These are phyloP conservation scores for Ogataea polymorpha DNA, from an alignment of 805 yeast species.

Conservation along the genomic window DNA sequence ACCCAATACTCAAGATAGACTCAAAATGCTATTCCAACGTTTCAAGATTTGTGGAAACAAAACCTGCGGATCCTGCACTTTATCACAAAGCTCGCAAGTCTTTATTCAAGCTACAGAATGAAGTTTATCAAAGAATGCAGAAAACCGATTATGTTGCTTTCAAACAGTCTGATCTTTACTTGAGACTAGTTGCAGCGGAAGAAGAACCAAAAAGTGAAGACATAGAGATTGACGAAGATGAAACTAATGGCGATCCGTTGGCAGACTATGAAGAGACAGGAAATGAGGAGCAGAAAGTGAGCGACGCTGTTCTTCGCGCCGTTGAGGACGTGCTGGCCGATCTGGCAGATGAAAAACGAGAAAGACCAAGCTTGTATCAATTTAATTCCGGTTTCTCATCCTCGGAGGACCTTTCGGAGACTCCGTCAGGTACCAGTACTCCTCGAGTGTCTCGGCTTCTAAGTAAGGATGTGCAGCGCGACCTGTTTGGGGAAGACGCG, in stretches of 20 bases:
- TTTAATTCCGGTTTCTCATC: slow-evolving; percentile 8
- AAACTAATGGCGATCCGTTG: slow-evolving; percentile 32
- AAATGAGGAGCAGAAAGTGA: slow-evolving; percentile 37
- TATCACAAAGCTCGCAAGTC: slow-evolving; percentile 57
- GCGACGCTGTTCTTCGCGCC: slow-evolving; percentile 50
- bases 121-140: slow-evolving; percentile 49
- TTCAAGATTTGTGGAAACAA: slow-evolving; percentile 32
- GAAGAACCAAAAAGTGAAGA: slow-evolving; percentile 17
- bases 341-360: slow-evolving; percentile 40
- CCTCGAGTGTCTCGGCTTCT: slow-evolving; percentile 26
- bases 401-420: slow-evolving; percentile 13
- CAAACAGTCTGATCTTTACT: slow-evolving; percentile 53
- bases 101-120: slow-evolving; percentile 57
- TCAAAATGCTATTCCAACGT: slow-evolving; percentile 34
- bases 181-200: slow-evolving; percentile 47
- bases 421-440: slow-evolving; percentile 13
- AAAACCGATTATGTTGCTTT: slow-evolving; percentile 56
- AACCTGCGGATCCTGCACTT: slow-evolving; percentile 23
- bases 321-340: slow-evolving; percentile 67
- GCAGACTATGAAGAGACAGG: slow-evolving; percentile 30
- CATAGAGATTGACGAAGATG: slow-evolving; percentile 19
- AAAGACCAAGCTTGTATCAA: neutral
- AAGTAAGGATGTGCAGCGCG: slow-evolving; percentile 30
- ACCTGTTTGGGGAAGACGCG: slow-evolving; percentile 30
- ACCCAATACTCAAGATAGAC: slow-evolving; percentile 30